These are phyloP conservation scores for Ophiocordyceps australis DNA, from an alignment of 2,329 filamentous ascomycete genomes.

Conservation along the genomic window DNA sequence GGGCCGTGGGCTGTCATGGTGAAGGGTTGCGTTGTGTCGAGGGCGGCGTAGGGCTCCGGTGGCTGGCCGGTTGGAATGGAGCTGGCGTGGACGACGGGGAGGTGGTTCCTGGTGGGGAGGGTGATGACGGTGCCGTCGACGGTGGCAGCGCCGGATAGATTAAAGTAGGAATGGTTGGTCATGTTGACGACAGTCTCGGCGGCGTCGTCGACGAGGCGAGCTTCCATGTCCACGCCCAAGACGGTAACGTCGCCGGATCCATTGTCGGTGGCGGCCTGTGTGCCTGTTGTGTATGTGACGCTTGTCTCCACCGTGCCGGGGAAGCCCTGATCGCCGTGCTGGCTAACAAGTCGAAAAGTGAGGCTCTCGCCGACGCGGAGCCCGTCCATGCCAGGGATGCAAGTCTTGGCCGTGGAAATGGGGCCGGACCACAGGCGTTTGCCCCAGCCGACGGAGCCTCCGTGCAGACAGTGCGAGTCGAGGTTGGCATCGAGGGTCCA, in stretches of 20 bases:
- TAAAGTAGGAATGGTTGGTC: constrained; percentile 86
- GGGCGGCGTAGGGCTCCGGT: constrained; percentile 45
- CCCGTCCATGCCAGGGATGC: constrained; percentile 29
- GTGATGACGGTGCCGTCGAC: constrained; percentile 46
- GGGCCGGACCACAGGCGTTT: constrained; percentile 65
- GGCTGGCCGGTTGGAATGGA: constrained; percentile 57
- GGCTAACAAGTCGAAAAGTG: constrained; percentile 46
- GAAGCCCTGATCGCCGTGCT: constrained; percentile 76
- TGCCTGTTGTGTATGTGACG: constrained; percentile 63
- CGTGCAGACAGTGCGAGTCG: constrained; percentile 57
- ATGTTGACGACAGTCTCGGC: constrained; percentile 87
- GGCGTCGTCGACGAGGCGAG: constrained; percentile 56
- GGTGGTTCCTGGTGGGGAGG: constrained; percentile 44
- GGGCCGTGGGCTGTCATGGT: constrained; percentile 52
- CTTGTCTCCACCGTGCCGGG: constrained; percentile 67
- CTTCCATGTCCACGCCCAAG: constrained; percentile 79
- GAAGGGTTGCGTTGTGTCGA: constrained; percentile 51
- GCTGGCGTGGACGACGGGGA: constrained; percentile 53
- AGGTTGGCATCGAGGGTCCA: constrained; percentile 64
- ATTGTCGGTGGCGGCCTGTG: constrained; percentile 42
- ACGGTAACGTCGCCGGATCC: constrained; percentile 48
- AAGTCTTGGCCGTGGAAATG: constrained; percentile 30
- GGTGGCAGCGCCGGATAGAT: constrained; percentile 33
- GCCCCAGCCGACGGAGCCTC: constrained; percentile 61
- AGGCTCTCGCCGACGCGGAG: constrained; percentile 46